phyloP scores from a whole-genome alignment of 2,329 filamentous ascomycete genomes.

The Paraphoma sp. region DNA sequence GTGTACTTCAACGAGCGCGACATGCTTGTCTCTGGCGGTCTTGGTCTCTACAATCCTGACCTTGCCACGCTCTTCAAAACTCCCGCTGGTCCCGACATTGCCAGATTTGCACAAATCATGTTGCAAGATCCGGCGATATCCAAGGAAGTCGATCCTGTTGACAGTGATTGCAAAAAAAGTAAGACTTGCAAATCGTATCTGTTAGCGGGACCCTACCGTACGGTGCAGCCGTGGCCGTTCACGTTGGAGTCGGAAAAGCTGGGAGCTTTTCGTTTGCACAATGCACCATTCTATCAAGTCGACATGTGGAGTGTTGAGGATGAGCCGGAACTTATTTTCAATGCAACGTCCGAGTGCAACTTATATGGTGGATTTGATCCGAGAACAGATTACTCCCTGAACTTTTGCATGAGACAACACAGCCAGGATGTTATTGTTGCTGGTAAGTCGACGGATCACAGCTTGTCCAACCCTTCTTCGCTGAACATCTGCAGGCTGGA shows the following conservation, averaged over 20 bases:
- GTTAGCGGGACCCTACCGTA: conserved; percentile 18
- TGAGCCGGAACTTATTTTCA: conserved; percentile 2
- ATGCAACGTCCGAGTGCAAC: not conserved
- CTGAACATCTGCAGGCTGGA: not conserved
- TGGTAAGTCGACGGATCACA: conserved; percentile 5
- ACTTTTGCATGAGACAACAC: conserved; percentile 15
- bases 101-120: conserved; percentile 15
- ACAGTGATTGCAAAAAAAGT: conserved; percentile 7
- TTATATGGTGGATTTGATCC: conserved; percentile 11
- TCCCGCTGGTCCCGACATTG: conserved; percentile 6
- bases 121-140: conserved; percentile 16
- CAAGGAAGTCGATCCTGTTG: conserved; percentile 11
- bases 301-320: conserved; percentile 16
- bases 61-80: conserved; percentile 3
- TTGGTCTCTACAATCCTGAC: conserved; percentile 14
- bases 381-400: conserved; percentile 7
- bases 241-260: not conserved
- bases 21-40: conserved; percentile 18
- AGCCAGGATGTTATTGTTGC: conserved; percentile 9
- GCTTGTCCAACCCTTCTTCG: conserved; percentile 4
- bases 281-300: conserved; percentile 23
- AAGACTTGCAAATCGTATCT: conserved; percentile 18
- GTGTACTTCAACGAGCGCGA: not conserved
- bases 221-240: conserved; percentile 19
- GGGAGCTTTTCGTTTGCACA: conserved; percentile 12